A percentile compares a stretch with the other conserved stretches of the same genome.
Evolutionary conservation across 192 early-diverging fungal species (phyloP).

Genomic region (Entomortierella beljakovae): DNA sequence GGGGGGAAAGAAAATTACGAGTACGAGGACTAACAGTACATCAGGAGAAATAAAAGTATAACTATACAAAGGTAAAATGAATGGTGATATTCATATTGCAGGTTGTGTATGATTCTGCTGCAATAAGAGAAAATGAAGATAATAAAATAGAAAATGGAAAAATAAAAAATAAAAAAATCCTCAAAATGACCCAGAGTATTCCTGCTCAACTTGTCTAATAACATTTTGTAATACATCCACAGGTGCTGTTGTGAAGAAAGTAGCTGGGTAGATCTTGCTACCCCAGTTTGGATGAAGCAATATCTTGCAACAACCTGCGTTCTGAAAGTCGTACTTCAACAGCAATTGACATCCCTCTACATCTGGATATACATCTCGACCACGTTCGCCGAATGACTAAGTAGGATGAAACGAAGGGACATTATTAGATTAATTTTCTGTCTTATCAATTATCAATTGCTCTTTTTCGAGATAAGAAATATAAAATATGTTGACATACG

Average conservation of each 20-base stretch:
- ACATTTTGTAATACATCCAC: conserved; percentile 51
- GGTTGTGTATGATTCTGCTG: too few species aligned
- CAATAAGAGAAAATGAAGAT: too few species aligned
- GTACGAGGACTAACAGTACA: conserved; percentile 1
- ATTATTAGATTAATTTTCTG: too few species aligned
- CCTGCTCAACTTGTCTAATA: conserved; percentile 27
- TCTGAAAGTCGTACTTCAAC: conserved; percentile 80
- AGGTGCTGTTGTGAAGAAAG: conserved; percentile 87
- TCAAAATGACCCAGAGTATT: background rate
- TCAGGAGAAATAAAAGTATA: background rate
- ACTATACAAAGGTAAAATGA: conserved; percentile 3
- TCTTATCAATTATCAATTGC: too few species aligned
- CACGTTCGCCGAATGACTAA: conserved; percentile 72
- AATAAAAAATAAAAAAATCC: too few species aligned
- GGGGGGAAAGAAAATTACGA: background rate
- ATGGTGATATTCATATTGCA: too few species aligned
- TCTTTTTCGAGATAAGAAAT: background rate
- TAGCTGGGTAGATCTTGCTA: conserved; percentile 89
- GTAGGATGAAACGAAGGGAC: background rate
- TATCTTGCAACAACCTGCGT: conserved; percentile 86
- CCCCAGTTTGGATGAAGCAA: conserved; percentile 92
- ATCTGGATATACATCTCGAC: conserved; percentile 88
- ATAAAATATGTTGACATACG: conserved; percentile 52
- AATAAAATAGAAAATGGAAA: too few species aligned
- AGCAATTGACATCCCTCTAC: conserved; percentile 84